Conservation (phyloP, 2,329 filamentous ascomycete species). For the Sarocladium brachiariae region DNA sequence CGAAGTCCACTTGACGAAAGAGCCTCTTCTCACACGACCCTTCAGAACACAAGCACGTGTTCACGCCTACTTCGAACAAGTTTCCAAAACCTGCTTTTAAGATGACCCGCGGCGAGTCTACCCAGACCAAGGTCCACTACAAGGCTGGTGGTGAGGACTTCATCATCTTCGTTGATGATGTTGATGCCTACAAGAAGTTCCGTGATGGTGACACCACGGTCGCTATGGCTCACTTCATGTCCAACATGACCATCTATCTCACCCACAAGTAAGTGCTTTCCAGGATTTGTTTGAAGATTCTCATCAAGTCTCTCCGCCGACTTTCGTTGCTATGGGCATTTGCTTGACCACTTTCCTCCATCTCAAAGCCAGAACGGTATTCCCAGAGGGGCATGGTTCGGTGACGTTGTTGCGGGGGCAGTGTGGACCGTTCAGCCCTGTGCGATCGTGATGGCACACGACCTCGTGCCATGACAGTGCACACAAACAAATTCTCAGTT, state of each 20-base stretch:
- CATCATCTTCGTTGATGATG: conserved; percentile 52
- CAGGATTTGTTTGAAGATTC: not conserved
- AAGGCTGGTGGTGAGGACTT: conserved; percentile 61
- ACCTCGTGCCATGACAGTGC: no score
- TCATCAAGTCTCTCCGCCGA: no score
- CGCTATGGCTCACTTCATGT: conserved; percentile 78
- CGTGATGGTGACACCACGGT: conserved; percentile 56
- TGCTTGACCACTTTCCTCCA: not conserved
- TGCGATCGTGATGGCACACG: conserved; percentile 3
- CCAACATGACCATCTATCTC: conserved; percentile 80
- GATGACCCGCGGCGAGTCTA: conserved; percentile 67
- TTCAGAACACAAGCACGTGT: conserved; percentile 11
- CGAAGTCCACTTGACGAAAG: not conserved
- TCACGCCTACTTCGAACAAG: conserved; percentile 11
- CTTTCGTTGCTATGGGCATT: not conserved
- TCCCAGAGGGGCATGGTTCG: not conserved
- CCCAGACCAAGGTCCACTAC: conserved; percentile 75
- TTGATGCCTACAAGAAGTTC: conserved; percentile 70
- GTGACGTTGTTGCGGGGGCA: conserved; percentile 5
- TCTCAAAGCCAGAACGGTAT: not conserved
- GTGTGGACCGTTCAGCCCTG: not conserved
- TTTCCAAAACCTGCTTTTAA: conserved; percentile 21
- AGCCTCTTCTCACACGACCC: not conserved
- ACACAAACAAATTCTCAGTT: no score
- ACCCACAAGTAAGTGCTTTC: conserved; percentile 79